A percentile compares a stretch with the other conserved stretches of the same genome.
These are phyloP conservation scores for Syzygium grande DNA, from an alignment of 345 rosid species.

Conservation along the genomic window DNA sequence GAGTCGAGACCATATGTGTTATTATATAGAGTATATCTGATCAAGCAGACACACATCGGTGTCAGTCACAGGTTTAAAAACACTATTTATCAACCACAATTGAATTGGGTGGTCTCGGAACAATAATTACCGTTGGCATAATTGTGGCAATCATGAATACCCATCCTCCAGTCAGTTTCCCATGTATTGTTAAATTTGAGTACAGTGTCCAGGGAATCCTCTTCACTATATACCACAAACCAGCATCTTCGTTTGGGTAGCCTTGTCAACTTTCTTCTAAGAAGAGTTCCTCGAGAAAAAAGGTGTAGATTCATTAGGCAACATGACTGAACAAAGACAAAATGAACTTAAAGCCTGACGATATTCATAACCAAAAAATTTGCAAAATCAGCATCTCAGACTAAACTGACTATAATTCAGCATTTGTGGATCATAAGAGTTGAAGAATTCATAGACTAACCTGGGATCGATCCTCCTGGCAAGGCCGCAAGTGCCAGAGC, in stretches of 20 bases:
- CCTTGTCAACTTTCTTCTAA: slow-evolving; percentile 34
- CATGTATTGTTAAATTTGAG: slow-evolving; percentile 36
- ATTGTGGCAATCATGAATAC: slow-evolving; percentile 61
- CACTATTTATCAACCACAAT: background rate
- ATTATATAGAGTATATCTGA: background rate
- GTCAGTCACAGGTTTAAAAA: background rate
- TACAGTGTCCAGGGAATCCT: slow-evolving; percentile 38
- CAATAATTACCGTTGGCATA: slow-evolving; percentile 51
- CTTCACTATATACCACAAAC: slow-evolving; percentile 49
- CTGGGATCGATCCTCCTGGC: slow-evolving; percentile 38
- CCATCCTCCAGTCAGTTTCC: slow-evolving; percentile 59
- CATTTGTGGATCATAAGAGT: background rate
- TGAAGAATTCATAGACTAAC: slow-evolving; percentile 4
- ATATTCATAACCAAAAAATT: background rate
- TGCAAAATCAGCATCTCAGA: background rate
- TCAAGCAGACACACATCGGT: background rate
- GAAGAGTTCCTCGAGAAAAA: slow-evolving; percentile 31
- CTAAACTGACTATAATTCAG: background rate
- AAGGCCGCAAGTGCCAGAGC: slow-evolving; percentile 33
- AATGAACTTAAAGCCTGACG: background rate
- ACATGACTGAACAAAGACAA: background rate
- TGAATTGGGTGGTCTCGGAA: background rate
- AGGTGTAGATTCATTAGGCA: background rate
- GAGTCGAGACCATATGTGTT: background rate
- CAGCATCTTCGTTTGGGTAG: slow-evolving; percentile 61